Base-by-base conservation (phyloP, 176 grass and related monocot species). In the Poa annua region DNA sequence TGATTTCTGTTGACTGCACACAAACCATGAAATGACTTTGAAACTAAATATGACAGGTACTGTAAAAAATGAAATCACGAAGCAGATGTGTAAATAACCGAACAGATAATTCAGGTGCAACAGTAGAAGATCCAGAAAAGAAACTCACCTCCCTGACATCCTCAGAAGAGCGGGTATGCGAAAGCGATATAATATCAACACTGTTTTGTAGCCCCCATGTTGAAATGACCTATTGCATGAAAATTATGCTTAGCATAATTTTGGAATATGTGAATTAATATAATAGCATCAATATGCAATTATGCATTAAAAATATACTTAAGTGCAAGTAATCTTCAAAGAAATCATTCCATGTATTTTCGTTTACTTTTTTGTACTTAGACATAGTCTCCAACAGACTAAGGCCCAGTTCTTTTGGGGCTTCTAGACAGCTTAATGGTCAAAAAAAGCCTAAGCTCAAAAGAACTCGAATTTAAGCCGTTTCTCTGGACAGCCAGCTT, bases 141-240 rank as follows among this genome's bases (percentile, higher is more conserved):
- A 61, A 87, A 85, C 80, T 85, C 77, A 96, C 95, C 95, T 94
- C 90, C 34, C 33, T 86, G 36, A 97, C 90, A 82, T 99, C 96
- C 44, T 99, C 83, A 80, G 85, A 88, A 89, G 85, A 84, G 74
- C 96, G 96, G 55, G 96, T 93, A 91, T 89, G 92, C n/a, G 96
- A 99, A 86, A 99, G 89, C 11, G 96, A 99, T 74, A 99, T 88
- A 57, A 99, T 91, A 74, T 99, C 96, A 80, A 99, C 87, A 48
- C 78, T 93, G 78, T 99, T 99, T 9, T 62, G 16, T 53, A 83
- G 79, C 44, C 91, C 96, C 96, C 96, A 98, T 78, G 96, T 95
- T 89, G 93, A 93, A 62, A 98, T 96, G 36, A 98, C 80, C 96
- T 98, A 81, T 88, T 66, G 49, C 57, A 81, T 9, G 50, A 20